Base-by-base conservation (phyloP, 306 rosid species). In the Hippophae tibetana region DNA sequence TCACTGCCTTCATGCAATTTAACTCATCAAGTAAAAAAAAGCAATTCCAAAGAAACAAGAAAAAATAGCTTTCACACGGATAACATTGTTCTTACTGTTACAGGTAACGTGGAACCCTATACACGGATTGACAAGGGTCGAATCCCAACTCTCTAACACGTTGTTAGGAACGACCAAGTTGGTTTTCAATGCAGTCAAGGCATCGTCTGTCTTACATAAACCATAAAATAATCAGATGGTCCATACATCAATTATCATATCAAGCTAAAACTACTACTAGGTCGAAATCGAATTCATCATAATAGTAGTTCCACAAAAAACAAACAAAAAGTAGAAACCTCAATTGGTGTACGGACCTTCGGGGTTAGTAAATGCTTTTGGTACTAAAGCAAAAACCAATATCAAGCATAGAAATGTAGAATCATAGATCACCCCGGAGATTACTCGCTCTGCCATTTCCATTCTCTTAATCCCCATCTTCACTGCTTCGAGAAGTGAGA, bases 71-170 rank as follows among this genome's bases (percentile, higher is more conserved):
- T 86, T 88, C 99, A 92, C 97, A 58, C 97, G 83, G 14, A 96
- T 92, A 62, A 92, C 99, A 43, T 86, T 74, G 62, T 86, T 85
- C 27, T 83, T 88, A 27, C 78, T 73, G 54, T 81, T 84, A 78
- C 97, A 92, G 13, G 95, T 82, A 57, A 92, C 97, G 48, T 92
- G 95, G 69, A 88, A 92, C 99, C 99, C 88, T 1, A 95, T 86
- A 63, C 97, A 92, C 57, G 99, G 99, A 84, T 88, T 86, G 58
- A 88, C 95, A 25, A 88, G 95, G 10, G 94, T 83, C 18, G 93
- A 69, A 80, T 88, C 94, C 99, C 97, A 92, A 72, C 93, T 92
- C 69, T 84, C 88, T 56, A 92, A 78, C 67, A 86, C 94, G 67
- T 79, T 86, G 67, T 85, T 85, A 62, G 99, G 97, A 80, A 88